Evolutionary conservation across 2,329 filamentous ascomycete species (phyloP), one percentile per base, ranked within the genome.

Genomic region (Aaosphaeria pasadenensis): DNA sequence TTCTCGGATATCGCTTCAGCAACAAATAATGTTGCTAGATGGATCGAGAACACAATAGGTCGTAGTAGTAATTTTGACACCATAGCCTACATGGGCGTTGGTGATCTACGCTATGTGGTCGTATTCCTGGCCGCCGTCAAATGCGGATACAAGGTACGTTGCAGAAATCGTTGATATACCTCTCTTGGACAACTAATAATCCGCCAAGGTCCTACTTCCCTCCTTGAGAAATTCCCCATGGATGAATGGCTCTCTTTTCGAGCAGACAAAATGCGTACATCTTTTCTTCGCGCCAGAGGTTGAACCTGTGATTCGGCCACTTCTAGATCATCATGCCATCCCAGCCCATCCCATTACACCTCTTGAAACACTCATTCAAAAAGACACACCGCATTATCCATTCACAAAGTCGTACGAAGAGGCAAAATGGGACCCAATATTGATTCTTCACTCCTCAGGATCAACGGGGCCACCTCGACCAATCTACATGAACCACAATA

Each of bases 401-500:
- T 54, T 46, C 32, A 30, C 46, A 11, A 49, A 48, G 30, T 7
- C 11, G 3, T 66, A 55, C 31, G 57, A 56, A 5, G 54, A 56
- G n/a, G 56, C 57, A 30, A 42, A 45, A 11, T 33, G 46, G 31
- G 64, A 70, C 41, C 56, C 49, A 2, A 42, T 66, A 11, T 47
- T 60, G 0, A 55, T 69, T 2, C 33, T 70, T 31, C 68, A 71
- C 48, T 66, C 69, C 1, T 68, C 64, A 24, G 69, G 69, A 1
- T 63, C 65, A 0, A 72, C 68, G 0, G 68, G 69, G 3, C 45
- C 60, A 7, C 69, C 69, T 0, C 69, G 69, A 43, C 63, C 67
- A 0, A 60, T 71, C 29, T 32, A 44, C 9, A 51, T 51, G 43
- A 56, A 47, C 42, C 50, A 58, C 46, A 47, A 32, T 35, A 51